Conservation (phyloP, 169 alveolate species). For the Cyclospora cayetanensis region DNA sequence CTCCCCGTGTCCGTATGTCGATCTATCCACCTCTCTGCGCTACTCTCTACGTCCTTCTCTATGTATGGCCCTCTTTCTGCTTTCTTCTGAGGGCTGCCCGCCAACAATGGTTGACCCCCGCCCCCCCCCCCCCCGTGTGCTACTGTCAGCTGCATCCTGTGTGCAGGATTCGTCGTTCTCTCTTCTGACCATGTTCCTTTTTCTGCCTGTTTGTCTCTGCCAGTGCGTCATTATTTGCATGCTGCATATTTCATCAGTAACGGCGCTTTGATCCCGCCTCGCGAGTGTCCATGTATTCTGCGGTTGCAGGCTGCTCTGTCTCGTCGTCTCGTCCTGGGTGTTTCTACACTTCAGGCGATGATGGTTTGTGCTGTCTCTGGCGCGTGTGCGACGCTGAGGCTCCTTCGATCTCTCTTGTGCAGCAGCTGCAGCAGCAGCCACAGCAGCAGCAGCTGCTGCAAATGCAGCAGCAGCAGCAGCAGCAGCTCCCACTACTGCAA, state of each 20-base stretch:
- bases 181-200: not conserved
- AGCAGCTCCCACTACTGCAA: no score
- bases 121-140: not conserved
- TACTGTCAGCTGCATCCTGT: not conserved
- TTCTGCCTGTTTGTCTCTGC: not conserved
- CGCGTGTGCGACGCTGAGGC: not conserved
- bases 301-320: constrained; percentile 10
- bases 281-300: not conserved
- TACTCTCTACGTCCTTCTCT: not conserved
- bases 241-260: not conserved
- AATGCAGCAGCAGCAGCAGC: not conserved
- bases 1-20: not conserved
- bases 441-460: constrained; percentile 1
- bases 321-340: not conserved
- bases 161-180: not conserved
- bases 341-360: not conserved
- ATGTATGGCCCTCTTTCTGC: not conserved
- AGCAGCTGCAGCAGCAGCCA: not conserved
- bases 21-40: not conserved
- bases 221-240: no score
- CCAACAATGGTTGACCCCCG: not conserved
- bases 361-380: constrained; percentile 9
- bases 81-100: not conserved
- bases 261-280: not conserved
- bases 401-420: not conserved